Evolutionary conservation across 371 early-diverging fungal genomes (phyloP).

Genomic region (Coemansia sp.): DNA sequence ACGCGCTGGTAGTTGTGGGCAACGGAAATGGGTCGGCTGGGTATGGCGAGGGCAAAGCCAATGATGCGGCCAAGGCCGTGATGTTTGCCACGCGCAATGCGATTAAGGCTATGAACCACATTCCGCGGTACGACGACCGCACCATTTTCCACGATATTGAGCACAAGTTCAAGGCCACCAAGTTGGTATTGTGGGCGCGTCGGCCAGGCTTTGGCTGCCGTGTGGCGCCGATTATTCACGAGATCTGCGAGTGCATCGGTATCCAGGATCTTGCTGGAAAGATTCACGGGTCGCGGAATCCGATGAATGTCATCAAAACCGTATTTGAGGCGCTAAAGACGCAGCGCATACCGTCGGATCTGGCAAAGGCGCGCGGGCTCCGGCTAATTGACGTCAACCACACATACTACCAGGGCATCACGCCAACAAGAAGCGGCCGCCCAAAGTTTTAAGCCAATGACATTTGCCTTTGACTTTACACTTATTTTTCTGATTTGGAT

Average conservation of each 20-base stretch:
- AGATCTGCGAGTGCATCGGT: slow-evolving; percentile 91
- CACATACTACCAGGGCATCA: slow-evolving; percentile 65
- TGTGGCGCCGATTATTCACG: slow-evolving; percentile 90
- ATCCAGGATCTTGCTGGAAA: slow-evolving; percentile 91
- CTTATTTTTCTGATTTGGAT: neutral
- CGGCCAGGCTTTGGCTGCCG: slow-evolving; percentile 95
- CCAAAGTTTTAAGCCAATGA: neutral
- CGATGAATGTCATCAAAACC: slow-evolving; percentile 97
- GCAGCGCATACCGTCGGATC: slow-evolving; percentile 82
- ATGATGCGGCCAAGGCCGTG: slow-evolving; percentile 78
- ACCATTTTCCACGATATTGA: slow-evolving; percentile 89
- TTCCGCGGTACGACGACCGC: slow-evolving; percentile 91
- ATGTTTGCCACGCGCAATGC: slow-evolving; percentile 87
- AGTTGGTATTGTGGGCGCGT: slow-evolving; percentile 76
- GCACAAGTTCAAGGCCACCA: slow-evolving; percentile 87
- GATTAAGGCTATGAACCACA: slow-evolving; percentile 77
- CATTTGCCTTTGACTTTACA: neutral
- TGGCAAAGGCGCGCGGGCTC: slow-evolving; percentile 87
- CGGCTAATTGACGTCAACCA: slow-evolving; percentile 87
- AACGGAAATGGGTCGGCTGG: slow-evolving; percentile 93
- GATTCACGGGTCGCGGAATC: slow-evolving; percentile 87
- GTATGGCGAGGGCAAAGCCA: slow-evolving; percentile 89
- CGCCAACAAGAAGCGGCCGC: slow-evolving; percentile 5
- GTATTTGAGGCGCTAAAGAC: slow-evolving; percentile 87
- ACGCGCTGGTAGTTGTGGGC: slow-evolving; percentile 92